phyloP scores from a whole-genome alignment of 257 asterid genomes.

The Penstemon davidsonii region DNA sequence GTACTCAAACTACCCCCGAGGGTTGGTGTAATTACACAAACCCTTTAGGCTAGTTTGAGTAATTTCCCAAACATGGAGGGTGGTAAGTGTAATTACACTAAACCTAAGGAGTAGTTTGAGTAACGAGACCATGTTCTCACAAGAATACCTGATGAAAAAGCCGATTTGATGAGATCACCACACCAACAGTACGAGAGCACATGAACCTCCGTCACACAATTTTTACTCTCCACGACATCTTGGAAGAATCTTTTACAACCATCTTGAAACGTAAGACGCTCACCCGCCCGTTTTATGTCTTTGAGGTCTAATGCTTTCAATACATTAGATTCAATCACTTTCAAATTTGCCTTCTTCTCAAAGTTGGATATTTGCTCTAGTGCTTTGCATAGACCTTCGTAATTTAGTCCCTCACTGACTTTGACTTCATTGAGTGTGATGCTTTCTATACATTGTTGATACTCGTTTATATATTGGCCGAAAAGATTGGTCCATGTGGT shows the following conservation, averaged over 20 bases:
- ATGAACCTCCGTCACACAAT: constrained; percentile 36
- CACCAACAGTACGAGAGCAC: constrained; percentile 67
- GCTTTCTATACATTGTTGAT: constrained; percentile 58
- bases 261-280: constrained; percentile 55
- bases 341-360: constrained; percentile 55
- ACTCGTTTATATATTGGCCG: constrained; percentile 53
- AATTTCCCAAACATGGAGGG: no score
- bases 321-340: constrained; percentile 50
- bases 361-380: constrained; percentile 51
- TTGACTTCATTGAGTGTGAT: constrained; percentile 29
- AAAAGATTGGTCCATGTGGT: constrained; percentile 49
- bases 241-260: constrained; percentile 53
- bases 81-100: no score
- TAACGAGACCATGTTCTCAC: not conserved
- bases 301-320: constrained; percentile 49
- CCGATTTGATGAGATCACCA: constrained; percentile 55
- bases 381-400: constrained; percentile 54
- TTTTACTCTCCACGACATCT: constrained; percentile 36
- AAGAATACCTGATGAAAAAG: constrained; percentile 57
- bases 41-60: no score
- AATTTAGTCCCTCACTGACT: constrained; percentile 43
- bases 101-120: no score
- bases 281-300: constrained; percentile 58
- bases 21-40: no score
- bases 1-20: no score